phyloP scores from a whole-genome alignment of 768 basidiomycete genomes.

The Macrolepiota fuliginosa region DNA sequence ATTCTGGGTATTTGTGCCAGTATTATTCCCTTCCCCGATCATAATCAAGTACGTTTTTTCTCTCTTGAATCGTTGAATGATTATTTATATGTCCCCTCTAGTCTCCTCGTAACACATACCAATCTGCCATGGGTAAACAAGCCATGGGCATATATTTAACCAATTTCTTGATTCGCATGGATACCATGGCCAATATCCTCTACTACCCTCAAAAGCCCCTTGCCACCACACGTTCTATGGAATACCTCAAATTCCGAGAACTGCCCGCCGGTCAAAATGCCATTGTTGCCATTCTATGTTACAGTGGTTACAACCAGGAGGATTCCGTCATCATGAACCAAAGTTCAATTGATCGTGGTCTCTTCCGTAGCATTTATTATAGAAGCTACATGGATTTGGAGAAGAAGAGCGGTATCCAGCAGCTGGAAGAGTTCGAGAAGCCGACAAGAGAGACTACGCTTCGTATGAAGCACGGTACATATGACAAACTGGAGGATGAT shows the following conservation, averaged over 20 bases:
- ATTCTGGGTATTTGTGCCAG: conserved; percentile 97
- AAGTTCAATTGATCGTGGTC: conserved; percentile 94
- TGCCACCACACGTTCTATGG: conserved; percentile 98
- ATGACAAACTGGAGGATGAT: conserved; percentile 97
- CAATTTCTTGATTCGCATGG: conserved; percentile 98
- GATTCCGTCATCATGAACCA: conserved; percentile 99
- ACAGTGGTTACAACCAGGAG: conserved; percentile 99
- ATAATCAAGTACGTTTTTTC: conserved; percentile 78
- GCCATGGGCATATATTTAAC: conserved; percentile 99
- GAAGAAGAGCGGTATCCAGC: conserved; percentile 91
- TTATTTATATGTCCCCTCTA: conserved; percentile 27
- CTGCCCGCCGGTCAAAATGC: conserved; percentile 99
- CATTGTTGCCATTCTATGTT: conserved; percentile 96
- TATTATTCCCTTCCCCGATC: conserved; percentile 99
- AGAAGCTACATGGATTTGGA: conserved; percentile 98
- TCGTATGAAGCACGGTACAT: conserved; percentile 96
- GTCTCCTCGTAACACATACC: conserved; percentile 99
- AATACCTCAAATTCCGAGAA: conserved; percentile 98
- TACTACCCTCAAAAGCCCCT: conserved; percentile 99
- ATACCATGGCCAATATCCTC: conserved; percentile 99
- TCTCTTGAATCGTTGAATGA: neutral
- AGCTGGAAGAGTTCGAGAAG: conserved; percentile 96
- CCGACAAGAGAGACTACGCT: conserved; percentile 91
- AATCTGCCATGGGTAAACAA: conserved; percentile 99
- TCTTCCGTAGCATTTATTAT: conserved; percentile 99